These are phyloP conservation scores for Fistulina hepatica DNA, from an alignment of 1,284 basidiomycete genomes.

Conservation along the genomic window DNA sequence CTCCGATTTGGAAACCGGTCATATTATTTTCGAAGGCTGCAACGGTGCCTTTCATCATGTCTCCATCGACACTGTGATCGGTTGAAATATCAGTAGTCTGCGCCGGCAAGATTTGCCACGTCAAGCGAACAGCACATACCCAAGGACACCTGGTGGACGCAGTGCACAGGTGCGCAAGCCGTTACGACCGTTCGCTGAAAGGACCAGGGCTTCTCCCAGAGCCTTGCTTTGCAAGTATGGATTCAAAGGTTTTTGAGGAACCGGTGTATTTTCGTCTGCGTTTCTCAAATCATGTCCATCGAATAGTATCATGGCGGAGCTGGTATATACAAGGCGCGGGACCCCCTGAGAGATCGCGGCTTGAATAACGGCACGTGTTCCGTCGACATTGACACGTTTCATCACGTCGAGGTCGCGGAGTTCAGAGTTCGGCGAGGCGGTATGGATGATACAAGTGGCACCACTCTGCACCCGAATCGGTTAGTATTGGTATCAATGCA, in stretches of 20 bases:
- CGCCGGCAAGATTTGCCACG: neutral
- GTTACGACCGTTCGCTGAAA: slow-evolving; percentile 41
- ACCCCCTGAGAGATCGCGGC: slow-evolving; percentile 33
- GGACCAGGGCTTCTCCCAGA: slow-evolving; percentile 41
- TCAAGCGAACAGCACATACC: slow-evolving; percentile 20
- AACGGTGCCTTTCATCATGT: slow-evolving; percentile 17
- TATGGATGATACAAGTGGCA: slow-evolving; percentile 77
- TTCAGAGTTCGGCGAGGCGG: slow-evolving; percentile 96
- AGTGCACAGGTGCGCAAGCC: slow-evolving; percentile 45
- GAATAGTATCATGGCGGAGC: slow-evolving; percentile 43
- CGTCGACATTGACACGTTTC: slow-evolving; percentile 54
- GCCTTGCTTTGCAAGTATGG: slow-evolving; percentile 59
- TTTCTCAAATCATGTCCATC: slow-evolving; percentile 14
- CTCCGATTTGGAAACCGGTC: slow-evolving; percentile 17
- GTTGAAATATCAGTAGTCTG: slow-evolving; percentile 8
- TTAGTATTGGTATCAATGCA: neutral
- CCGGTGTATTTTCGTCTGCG: slow-evolving; percentile 12
- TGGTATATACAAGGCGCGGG: slow-evolving; percentile 46
- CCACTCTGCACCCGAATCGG: slow-evolving; percentile 24
- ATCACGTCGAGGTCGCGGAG: too few species aligned
- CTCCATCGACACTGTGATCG: slow-evolving; percentile 17
- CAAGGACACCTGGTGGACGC: slow-evolving; percentile 56
- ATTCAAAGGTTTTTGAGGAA: slow-evolving; percentile 26
- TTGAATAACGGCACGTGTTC: slow-evolving; percentile 39
- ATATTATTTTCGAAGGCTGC: slow-evolving; percentile 14